phyloP scores from a whole-genome alignment of 371 early-diverging fungal species.

The Apophysomyces elegans region DNA sequence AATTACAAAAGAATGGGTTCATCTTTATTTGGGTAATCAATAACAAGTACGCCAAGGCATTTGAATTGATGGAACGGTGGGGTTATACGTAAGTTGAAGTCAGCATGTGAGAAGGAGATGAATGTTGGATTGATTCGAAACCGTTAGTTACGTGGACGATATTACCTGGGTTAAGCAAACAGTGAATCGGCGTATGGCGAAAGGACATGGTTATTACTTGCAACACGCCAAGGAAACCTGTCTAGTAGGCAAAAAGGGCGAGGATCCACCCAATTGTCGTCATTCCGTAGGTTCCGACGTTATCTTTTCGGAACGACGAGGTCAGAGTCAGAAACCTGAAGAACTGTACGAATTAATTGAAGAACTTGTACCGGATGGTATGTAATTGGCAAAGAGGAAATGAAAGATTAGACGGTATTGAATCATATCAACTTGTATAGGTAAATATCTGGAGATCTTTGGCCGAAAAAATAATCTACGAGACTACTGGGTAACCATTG shows the following conservation, averaged over 20 bases:
- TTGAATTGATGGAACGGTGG: slow-evolving; percentile 92
- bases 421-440: slow-evolving; percentile 25
- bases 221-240: slow-evolving; percentile 97
- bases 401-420: too few relatives aligned
- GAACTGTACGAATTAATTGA: slow-evolving; percentile 93
- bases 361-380: slow-evolving; percentile 87
- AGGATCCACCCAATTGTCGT: slow-evolving; percentile 77
- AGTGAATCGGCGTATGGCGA: slow-evolving; percentile 93
- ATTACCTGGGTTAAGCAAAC: slow-evolving; percentile 97
- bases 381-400: neutral
- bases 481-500: slow-evolving; percentile 95
- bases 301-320: slow-evolving; percentile 90
- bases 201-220: slow-evolving; percentile 94
- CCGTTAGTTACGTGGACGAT: slow-evolving; percentile 79
- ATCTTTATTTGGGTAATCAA: slow-evolving; percentile 97
- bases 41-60: slow-evolving; percentile 92
- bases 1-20: slow-evolving; percentile 86
- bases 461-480: slow-evolving; percentile 93
- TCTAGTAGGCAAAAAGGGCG: slow-evolving; percentile 86
- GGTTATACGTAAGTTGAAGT: slow-evolving; percentile 73
- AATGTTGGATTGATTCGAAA: slow-evolving; percentile 20
- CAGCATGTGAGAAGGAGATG: neutral
- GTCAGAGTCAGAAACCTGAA: slow-evolving; percentile 95
- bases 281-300: slow-evolving; percentile 87
- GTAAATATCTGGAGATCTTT: slow-evolving; percentile 91